phyloP scores from a whole-genome alignment of 805 yeast species.

The Barnettozyma salicaria region DNA sequence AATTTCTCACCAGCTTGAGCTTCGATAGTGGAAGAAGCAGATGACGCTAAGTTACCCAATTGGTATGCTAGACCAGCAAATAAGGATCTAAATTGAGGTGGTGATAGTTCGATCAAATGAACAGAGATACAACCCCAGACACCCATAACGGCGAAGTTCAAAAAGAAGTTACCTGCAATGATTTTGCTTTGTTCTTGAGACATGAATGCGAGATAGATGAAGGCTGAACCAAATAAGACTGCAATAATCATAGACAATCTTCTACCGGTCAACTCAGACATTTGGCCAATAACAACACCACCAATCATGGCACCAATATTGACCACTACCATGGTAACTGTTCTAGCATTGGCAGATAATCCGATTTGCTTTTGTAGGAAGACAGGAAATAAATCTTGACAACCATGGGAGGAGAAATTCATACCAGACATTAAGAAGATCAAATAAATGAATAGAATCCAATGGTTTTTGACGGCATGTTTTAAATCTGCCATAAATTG shows the following conservation, averaged over 20 bases:
- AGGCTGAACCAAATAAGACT: constrained; percentile 49
- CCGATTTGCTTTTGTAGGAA: constrained; percentile 48
- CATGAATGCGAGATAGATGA: constrained; percentile 55
- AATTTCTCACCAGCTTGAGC: constrained; percentile 30
- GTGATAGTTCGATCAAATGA: constrained; percentile 59
- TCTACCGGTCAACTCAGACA: constrained; percentile 54
- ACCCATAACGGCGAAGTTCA: constrained; percentile 64
- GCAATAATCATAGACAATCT: constrained; percentile 48
- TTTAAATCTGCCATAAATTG: constrained; percentile 28
- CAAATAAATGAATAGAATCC: constrained; percentile 54
- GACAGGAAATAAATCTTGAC: constrained; percentile 70
- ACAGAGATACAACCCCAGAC: constrained; percentile 71
- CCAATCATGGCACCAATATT: constrained; percentile 66
- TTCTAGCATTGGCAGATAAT: constrained; percentile 39
- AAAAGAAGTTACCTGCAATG: constrained; percentile 56
- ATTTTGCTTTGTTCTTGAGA: constrained; percentile 35
- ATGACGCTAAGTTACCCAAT: constrained; percentile 23
- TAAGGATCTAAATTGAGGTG: constrained; percentile 56
- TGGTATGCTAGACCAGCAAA: constrained; percentile 53
- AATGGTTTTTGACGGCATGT: constrained; percentile 40
- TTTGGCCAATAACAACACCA: constrained; percentile 53
- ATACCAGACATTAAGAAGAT: constrained; percentile 61
- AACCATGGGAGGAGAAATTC: constrained; percentile 69
- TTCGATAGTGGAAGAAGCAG: constrained; percentile 65
- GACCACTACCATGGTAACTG: constrained; percentile 57